Evolutionary conservation across 306 rosid genomes (phyloP), one percentile per base, ranked within the genome.

Genomic region (Dryas alaskensis): DNA sequence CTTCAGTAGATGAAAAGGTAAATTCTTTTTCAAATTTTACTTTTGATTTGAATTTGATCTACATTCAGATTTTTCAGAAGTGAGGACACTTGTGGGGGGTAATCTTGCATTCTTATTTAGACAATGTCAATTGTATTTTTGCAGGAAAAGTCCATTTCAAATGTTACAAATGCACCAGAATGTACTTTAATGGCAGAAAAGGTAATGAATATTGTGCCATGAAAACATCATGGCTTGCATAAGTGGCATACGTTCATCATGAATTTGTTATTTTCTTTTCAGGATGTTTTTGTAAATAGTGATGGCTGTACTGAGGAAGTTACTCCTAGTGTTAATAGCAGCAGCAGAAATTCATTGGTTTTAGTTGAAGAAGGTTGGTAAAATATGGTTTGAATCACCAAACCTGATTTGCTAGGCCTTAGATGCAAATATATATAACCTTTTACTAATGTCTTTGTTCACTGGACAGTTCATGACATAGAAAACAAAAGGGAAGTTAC

Each of bases 281-380:
- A 89, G 97, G 88, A 69, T 64, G 69, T 65, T 71, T 49, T 10
- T 71, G 43, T 40, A 64, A 67, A 53, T 70, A 69, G 19, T 40
- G 86, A 78, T 61, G 78, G 73, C 72, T 69, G n/a, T 67, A 75
- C 12, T 8, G 81, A 73, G 76, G 81, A 79, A 62, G 76, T 51
- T 66, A 74, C 67, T 64, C 81, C 78, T 11, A 8, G n/a, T 59
- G 78, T 37, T 13, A 52, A 19, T 54, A 57, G 68, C 70, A 68
- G 55, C 76, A 74, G 7, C 66, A 31, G 60, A 19, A 48, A 73
- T 47, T 67, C 65, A 37, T n/a, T 73, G 67, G 72, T 81, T 69
- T 53, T 70, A 44, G 72, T 70, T 67, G 60, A 79, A 17, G 82
- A 89, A 83, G 96, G 97, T 88, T 70, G 52, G 82, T 76, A 49